Conservation (phyloP, 768 basidiomycete genomes). For the Leccinum fibrillosum region DNA sequence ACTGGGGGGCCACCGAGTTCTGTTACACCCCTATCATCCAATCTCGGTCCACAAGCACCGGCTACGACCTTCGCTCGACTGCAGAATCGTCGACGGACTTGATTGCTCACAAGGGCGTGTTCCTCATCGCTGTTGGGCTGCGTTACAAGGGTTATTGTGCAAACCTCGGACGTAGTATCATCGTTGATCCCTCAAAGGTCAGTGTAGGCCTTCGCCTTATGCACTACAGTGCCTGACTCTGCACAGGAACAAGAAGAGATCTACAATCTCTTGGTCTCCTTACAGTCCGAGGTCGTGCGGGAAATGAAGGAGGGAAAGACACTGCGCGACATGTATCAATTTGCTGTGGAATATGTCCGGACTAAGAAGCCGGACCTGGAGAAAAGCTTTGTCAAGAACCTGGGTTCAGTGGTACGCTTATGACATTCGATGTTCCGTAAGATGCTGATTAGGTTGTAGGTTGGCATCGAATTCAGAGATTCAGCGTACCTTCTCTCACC, state of each 20-base stretch:
- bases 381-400: slow-evolving; percentile 80
- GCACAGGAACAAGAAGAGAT: slow-evolving; percentile 86
- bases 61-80: slow-evolving; percentile 86
- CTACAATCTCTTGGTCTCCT: slow-evolving; percentile 71
- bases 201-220: background rate
- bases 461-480: slow-evolving; percentile 94
- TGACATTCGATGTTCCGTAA: background rate
- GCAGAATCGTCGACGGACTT: slow-evolving; percentile 82
- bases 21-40: slow-evolving; percentile 96
- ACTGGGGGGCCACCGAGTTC: slow-evolving; percentile 90
- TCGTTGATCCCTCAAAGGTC: slow-evolving; percentile 91
- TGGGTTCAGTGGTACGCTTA: slow-evolving; percentile 80
- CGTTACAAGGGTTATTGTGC: slow-evolving; percentile 92
- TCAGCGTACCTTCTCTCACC: slow-evolving; percentile 75
- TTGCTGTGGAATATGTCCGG: slow-evolving; percentile 64
- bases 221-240: background rate
- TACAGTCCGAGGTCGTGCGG: slow-evolving; percentile 74
- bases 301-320: slow-evolving; percentile 77
- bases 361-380: slow-evolving; percentile 81
- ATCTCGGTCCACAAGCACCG: slow-evolving; percentile 76
- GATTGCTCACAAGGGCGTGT: slow-evolving; percentile 85
- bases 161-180: slow-evolving; percentile 90
- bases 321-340: slow-evolving; percentile 79
- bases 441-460: slow-evolving; percentile 46
- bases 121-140: slow-evolving; percentile 83